Percentiles rank a stretch among this genome's conserved stretches.
phyloP scores from a whole-genome alignment of 768 basidiomycete species.

The Tulasnella sp. region DNA sequence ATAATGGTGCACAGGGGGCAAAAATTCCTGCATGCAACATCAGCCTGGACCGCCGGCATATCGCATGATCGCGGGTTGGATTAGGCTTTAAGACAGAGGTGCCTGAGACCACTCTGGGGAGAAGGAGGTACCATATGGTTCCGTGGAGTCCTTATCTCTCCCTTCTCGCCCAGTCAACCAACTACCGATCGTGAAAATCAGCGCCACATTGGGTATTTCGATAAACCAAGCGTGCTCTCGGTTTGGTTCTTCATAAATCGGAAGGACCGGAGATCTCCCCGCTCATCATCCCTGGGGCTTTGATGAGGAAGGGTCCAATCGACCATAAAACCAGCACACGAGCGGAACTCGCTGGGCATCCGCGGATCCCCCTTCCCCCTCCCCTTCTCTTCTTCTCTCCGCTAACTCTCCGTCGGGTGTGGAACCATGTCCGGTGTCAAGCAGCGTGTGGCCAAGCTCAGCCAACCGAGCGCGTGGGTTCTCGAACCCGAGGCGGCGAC shows the following conservation, averaged over 20 bases:
- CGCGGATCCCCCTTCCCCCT: background rate
- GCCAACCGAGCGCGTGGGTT: constrained; percentile 28
- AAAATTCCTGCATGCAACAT: background rate
- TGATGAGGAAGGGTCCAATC: background rate
- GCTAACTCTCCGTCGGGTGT: background rate
- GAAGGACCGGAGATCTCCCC: background rate
- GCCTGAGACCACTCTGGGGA: background rate
- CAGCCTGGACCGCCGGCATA: background rate
- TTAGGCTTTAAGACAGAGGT: background rate
- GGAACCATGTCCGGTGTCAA: background rate
- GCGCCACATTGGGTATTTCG: background rate
- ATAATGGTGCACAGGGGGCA: background rate
- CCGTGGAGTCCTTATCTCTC: background rate
- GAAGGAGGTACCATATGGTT: background rate
- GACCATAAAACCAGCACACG: background rate
- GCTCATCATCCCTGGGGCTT: background rate
- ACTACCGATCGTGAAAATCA: background rate
- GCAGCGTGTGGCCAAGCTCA: background rate
- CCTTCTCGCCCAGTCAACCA: background rate
- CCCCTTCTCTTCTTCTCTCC: background rate
- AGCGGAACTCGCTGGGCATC: background rate
- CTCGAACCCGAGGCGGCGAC: constrained; percentile 41
- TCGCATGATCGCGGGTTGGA: background rate
- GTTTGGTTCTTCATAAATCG: background rate
- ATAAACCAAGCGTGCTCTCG: background rate